phyloP scores from a whole-genome alignment of 78 protist species.

The Paratrimastix pyriformis region DNA sequence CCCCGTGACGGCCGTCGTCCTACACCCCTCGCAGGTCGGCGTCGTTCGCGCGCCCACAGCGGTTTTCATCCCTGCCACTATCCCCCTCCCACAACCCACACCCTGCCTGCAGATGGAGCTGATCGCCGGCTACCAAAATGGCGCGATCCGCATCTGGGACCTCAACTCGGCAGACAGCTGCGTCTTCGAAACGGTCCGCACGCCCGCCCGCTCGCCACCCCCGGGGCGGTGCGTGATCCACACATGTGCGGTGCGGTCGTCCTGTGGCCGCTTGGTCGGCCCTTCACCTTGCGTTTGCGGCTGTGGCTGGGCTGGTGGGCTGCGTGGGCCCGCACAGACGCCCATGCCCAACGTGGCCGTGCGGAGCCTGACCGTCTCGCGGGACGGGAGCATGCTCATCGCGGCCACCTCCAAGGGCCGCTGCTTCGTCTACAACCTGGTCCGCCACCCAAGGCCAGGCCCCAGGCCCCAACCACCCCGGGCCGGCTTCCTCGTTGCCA shows the following conservation, averaged over 20 bases:
- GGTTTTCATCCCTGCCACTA: no score
- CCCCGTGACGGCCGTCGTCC: no score
- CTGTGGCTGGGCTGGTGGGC: no score
- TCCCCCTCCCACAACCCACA: no score
- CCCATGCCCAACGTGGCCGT: constrained; percentile 68
- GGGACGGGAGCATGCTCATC: constrained; percentile 49
- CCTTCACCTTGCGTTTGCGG: no score
- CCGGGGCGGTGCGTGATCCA: no score
- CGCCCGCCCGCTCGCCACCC: background rate
- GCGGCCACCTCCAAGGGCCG: constrained; percentile 75
- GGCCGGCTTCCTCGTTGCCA: no score
- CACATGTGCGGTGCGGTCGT: no score
- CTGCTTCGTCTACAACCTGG: constrained; percentile 55
- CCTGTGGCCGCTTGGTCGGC: no score
- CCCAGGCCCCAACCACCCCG: background rate
- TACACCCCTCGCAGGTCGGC: no score
- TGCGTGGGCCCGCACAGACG: no score
- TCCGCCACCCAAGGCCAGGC: background rate
- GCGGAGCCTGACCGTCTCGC: constrained; percentile 49
- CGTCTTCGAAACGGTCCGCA: constrained; percentile 41
- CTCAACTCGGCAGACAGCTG: constrained; percentile 54
- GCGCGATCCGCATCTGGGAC: constrained; percentile 80
- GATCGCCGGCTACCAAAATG: constrained; percentile 73
- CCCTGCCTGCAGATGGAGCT: constrained; percentile 44
- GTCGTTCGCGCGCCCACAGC: no score